Percentiles rank a stretch among this genome's conserved stretches.
These are phyloP conservation scores for Colletotrichum endophyticum DNA, from an alignment of 2,329 filamentous ascomycete genomes.

Conservation along the genomic window DNA sequence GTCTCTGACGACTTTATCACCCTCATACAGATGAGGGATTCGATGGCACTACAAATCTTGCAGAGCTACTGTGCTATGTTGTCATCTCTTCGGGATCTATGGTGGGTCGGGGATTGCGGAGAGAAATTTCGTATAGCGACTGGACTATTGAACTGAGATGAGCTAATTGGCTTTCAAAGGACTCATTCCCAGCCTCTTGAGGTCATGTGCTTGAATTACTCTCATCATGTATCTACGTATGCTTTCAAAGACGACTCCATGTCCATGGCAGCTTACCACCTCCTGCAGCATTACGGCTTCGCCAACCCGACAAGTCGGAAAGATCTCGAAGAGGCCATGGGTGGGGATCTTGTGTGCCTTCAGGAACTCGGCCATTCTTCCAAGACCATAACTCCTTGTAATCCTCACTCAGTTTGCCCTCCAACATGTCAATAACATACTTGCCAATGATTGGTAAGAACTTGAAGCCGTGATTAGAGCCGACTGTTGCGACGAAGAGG, in stretches of 20 bases:
- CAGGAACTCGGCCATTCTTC: constrained; percentile 24
- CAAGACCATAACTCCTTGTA: constrained; percentile 42
- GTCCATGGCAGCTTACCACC: constrained; percentile 25
- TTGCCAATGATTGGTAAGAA: constrained; percentile 59
- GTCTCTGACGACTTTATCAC: background rate
- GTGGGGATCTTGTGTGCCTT: constrained; percentile 23
- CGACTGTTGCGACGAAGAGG: constrained; percentile 56
- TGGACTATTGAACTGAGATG: background rate
- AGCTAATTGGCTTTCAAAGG: background rate
- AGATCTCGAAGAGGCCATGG: constrained; percentile 24
- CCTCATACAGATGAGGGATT: background rate
- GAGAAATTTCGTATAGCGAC: background rate
- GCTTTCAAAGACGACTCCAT: constrained; percentile 22
- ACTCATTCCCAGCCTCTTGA: fast-evolving
- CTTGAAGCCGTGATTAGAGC: constrained; percentile 58
- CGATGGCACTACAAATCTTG: background rate
- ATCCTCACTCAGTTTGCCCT: constrained; percentile 45
- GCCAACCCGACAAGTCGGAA: constrained; percentile 23
- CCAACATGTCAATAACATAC: constrained; percentile 50
- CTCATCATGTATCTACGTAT: background rate
- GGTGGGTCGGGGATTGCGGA: background rate
- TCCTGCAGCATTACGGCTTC: constrained; percentile 18
- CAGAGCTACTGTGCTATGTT: background rate
- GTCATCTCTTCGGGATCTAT: background rate
- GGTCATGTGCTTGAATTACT: background rate